Evolutionary conservation across 495 filamentous ascomycete species (phyloP), one percentile per base, ranked within the genome.

Genomic region (Saxophila tyrrhenica): DNA sequence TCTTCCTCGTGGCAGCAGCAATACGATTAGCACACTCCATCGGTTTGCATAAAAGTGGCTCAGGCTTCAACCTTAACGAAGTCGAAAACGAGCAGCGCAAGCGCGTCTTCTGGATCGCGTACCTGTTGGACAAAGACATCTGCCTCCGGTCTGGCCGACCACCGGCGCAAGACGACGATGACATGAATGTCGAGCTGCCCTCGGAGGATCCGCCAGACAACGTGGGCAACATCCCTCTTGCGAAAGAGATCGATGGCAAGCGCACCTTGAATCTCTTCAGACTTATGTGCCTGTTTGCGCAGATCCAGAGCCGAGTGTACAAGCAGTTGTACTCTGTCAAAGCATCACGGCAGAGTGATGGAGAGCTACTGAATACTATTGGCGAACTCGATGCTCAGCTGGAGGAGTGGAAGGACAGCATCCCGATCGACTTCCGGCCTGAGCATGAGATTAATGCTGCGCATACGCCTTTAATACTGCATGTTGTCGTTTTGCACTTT

Each of bases 41-140:
- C 60, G 92, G 92, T 22, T 74, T 98, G 43, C 92, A 98, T 70
- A 96, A 95, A 67, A 78, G 85, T 53, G 91, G 89, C 16, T 89
- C 85, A 23, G 84, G 84, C 1, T 96, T 97, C 67, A 89, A 90
- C 55, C 73, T 98, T 41, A 95, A 90, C 62, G 80, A 82, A 15
- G 82, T 88, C 19, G 92, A 98, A 65, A 84, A 89, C 43, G 94
- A 98, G 67, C 92, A 98, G 69, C 78, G 92, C 29, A 95, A 95
- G 71, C 74, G 92, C 58, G 92, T 97, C 1, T 98, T 97, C 62
- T 98, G 92, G 92, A 95, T 98, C 62, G 89, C 86, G 13, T 98
- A 98, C 64, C 81, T 94, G 71, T 71, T 96, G 24, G 92, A 98
- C 64, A 95, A 94, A 72, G 92, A 97, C 63, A 80, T 97, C 55